Evolutionary conservation across 179 eudicot species (phyloP).

Genomic region (Gypsophila paniculata): DNA sequence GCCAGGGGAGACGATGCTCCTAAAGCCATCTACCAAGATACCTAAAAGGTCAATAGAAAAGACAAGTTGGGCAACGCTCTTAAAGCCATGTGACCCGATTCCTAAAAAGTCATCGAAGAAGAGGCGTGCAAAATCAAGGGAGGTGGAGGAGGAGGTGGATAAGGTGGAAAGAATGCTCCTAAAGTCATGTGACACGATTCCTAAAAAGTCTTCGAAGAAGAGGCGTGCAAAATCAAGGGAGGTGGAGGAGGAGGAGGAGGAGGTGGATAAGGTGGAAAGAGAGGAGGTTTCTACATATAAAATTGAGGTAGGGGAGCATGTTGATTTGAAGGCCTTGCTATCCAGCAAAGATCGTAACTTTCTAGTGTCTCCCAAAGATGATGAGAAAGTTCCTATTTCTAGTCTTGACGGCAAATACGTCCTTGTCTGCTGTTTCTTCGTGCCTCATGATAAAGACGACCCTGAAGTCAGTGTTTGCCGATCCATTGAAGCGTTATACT

Average conservation of each 20-base stretch:
- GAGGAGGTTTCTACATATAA: background rate
- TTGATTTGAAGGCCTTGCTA: conserved; percentile 2
- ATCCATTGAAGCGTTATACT: background rate
- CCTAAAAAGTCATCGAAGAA: background rate
- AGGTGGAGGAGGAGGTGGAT: background rate
- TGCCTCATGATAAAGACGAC: background rate
- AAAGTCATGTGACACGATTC: background rate
- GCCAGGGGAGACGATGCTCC: too few species aligned
- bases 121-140: background rate
- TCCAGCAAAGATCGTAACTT: background rate
- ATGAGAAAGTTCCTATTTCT: background rate
- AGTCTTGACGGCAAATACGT: background rate
- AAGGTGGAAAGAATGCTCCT: too few species aligned
- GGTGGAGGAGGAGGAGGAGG: background rate
- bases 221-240: background rate
- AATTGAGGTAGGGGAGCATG: background rate
- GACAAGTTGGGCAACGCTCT: too few species aligned
- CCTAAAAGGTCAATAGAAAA: too few species aligned
- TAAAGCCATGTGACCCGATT: background rate
- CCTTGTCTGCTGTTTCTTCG: background rate
- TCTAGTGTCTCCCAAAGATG: background rate
- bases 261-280: too few species aligned
- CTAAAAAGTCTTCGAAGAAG: background rate
- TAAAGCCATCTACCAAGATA: too few species aligned
- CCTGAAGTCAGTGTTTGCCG: background rate